Percentiles rank a stretch among this genome's conserved stretches.
phyloP scores from a whole-genome alignment of 257 asterid genomes.

The Nicotiana benthamiana region DNA sequence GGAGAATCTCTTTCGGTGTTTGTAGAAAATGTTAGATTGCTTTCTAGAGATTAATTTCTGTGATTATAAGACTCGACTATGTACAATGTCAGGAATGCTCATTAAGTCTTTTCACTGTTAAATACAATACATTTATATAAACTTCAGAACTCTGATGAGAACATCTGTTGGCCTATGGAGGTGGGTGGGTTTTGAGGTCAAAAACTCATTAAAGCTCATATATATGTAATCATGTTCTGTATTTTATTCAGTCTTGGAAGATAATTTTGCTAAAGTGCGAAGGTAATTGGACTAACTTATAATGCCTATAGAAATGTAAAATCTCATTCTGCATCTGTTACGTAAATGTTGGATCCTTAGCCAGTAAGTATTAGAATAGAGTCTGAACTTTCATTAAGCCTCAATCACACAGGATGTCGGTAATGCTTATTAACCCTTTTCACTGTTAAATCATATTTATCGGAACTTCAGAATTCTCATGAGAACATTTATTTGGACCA shows the following conservation, averaged over 20 bases:
- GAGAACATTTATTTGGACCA: constrained; percentile 1
- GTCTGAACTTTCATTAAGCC: not conserved
- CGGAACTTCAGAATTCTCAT: not conserved
- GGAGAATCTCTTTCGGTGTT: constrained; percentile 1
- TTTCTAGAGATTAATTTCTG: not conserved
- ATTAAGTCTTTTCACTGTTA: not conserved
- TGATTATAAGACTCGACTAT: not conserved
- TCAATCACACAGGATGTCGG: not conserved
- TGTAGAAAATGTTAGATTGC: not conserved
- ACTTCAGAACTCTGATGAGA: not conserved
- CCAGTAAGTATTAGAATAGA: not conserved
- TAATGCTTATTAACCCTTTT: not conserved
- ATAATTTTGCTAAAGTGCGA: not conserved
- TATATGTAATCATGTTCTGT: not conserved
- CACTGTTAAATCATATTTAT: not conserved
- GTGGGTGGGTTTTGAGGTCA: not conserved
- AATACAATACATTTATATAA: not conserved
- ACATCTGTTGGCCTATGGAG: not conserved
- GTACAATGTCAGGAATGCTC: not conserved
- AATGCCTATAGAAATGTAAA: not conserved
- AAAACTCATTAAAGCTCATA: not conserved
- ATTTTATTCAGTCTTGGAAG: not conserved
- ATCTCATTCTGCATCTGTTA: not conserved
- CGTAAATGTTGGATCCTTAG: not conserved
- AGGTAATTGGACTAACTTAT: not conserved